These are phyloP conservation scores for Rhizoctonia solani DNA, from an alignment of 1,284 basidiomycete genomes.

Conservation along the genomic window DNA sequence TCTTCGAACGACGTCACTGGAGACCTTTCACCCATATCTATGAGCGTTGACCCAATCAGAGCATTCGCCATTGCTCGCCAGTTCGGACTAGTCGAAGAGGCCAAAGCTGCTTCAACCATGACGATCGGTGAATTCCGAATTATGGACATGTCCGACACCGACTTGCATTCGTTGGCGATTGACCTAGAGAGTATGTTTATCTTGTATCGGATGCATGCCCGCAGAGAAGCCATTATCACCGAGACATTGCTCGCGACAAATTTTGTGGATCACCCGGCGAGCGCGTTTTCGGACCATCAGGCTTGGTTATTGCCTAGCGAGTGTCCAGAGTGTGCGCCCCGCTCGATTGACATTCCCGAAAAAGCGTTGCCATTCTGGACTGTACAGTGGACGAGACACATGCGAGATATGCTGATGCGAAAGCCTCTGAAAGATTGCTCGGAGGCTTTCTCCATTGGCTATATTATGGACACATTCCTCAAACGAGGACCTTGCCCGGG, in stretches of 20 bases:
- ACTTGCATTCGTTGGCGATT: conserved; percentile 22
- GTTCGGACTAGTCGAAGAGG: conserved; percentile 30
- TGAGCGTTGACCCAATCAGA: conserved; percentile 23
- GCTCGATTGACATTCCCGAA: conserved; percentile 24
- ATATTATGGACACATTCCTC: conserved; percentile 31
- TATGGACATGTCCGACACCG: conserved; percentile 22
- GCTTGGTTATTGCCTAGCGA: conserved; percentile 21
- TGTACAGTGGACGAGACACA: conserved; percentile 30
- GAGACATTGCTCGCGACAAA: conserved; percentile 30
- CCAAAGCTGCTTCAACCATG: conserved; percentile 17
- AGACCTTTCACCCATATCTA: conserved; percentile 1
- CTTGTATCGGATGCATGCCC: conserved; percentile 28
- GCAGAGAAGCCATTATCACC: conserved; percentile 24
- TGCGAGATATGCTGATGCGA: conserved; percentile 7
- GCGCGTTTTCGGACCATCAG: conserved; percentile 15
- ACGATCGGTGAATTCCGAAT: conserved; percentile 30
- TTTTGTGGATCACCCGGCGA: conserved; percentile 31
- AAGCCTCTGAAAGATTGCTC: conserved; percentile 11
- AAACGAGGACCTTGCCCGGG: conserved; percentile 26
- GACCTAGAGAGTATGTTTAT: conserved; percentile 30
- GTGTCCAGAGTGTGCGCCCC: conserved; percentile 26
- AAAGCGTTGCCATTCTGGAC: conserved; percentile 29
- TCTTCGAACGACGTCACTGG: conserved; percentile 14
- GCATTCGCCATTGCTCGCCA: conserved; percentile 27
- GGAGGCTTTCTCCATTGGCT: conserved; percentile 15